phyloP scores from a whole-genome alignment of 2,329 filamentous ascomycete genomes.

The Fonsecaea erecta region DNA sequence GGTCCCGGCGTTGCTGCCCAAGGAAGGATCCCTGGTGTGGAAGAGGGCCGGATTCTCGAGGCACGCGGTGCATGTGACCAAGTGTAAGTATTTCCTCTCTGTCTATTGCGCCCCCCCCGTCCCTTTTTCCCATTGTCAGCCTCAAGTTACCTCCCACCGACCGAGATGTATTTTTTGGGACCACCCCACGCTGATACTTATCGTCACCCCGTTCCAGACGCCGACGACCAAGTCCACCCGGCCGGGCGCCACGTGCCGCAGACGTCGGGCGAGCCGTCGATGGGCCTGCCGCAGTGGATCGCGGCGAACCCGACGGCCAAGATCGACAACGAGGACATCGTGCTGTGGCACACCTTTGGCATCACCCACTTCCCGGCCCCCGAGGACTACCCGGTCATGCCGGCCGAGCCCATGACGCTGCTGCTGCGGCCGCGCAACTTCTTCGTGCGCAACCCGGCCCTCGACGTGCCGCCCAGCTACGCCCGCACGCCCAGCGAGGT shows the following conservation, averaged over 20 bases:
- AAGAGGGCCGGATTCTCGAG: constrained; percentile 86
- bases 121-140: constrained; percentile 16
- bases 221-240: constrained; percentile 80
- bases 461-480: constrained; percentile 81
- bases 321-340: constrained; percentile 81
- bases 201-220: constrained; percentile 63
- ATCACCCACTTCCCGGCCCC: constrained; percentile 86
- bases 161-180: constrained; percentile 9
- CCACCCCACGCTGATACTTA: not conserved
- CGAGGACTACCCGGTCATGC: constrained; percentile 93
- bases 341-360: constrained; percentile 94
- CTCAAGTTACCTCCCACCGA: constrained; percentile 12
- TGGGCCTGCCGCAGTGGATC: constrained; percentile 77
- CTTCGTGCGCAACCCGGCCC: constrained; percentile 76
- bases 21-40: constrained; percentile 81
- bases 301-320: constrained; percentile 66
- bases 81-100: constrained; percentile 65
- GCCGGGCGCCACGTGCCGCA: constrained; percentile 87
- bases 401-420: constrained; percentile 80
- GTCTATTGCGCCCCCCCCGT: constrained; percentile 35
- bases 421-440: constrained; percentile 80
- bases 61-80: constrained; percentile 86
- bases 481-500: constrained; percentile 73
- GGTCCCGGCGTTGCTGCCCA: constrained; percentile 76
- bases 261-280: constrained; percentile 77